Evolutionary conservation across 169 alveolate genomes (phyloP), one percentile per base, ranked within the genome.

Genomic region (Amoebophrya sp.): DNA sequence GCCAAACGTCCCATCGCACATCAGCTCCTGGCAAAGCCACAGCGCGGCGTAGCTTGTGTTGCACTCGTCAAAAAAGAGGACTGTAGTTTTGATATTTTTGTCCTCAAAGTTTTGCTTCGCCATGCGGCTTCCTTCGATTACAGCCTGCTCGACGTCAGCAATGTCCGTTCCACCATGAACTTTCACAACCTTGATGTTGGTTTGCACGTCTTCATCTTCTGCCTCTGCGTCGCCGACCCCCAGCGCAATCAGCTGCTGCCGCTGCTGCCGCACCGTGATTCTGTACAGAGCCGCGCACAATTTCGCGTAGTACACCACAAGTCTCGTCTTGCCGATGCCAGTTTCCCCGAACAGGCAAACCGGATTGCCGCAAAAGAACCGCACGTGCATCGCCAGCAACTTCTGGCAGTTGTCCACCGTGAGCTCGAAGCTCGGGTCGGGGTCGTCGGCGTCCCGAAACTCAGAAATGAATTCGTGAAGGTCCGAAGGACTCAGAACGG

Each of bases 21-120:
- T 65, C 83, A 65, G 83, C n/a, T 65, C 83, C 26, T 65, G 83
- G 83, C 83, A 65, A 36, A 65, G 83, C 83, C 83, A 65, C 83
- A 65, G 33, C 18, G 83, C 83, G 10, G 83, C 83, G 26, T 65
- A 65, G 83, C 83, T 65, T 36, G 83, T 65, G 83, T 65, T 65
- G 83, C 83, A 65, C 83, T 65, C 83, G 83, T 65, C 83, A 36
- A 65, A 65, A 26, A 65, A 65, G 39, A 65, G 83, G 39, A 65
- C 83, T 1, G 83, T 65, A 29, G 83, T 65, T 26, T 65, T 1
- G 83, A 65, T 65, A 26, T 65, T 65, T 18, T 26, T 18, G 26
- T 65, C 83, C 33, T 26, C 36, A 65, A 65, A 65, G 33, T 65
- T 65, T 36, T 18, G 36, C 33, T 26, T 10, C 83, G 83, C 83